Percentiles rank a stretch among this genome's conserved stretches.
Evolutionary conservation across 2,329 filamentous ascomycete species (phyloP).

Genomic region (Passalora sequoiae): DNA sequence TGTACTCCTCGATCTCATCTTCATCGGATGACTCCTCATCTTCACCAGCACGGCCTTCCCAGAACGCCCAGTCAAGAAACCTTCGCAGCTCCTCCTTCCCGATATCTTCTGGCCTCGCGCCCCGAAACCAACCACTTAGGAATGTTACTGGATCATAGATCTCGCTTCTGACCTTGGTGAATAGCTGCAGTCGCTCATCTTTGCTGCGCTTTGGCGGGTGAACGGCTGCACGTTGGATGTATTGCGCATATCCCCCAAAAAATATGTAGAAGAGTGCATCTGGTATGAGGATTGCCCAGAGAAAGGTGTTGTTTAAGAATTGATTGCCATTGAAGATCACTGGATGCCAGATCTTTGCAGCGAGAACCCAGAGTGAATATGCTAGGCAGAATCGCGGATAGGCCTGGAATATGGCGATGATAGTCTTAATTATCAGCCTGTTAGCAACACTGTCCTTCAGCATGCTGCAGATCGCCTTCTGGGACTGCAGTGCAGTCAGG

Average conservation of each 20-base stretch:
- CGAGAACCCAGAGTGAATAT: constrained; percentile 20
- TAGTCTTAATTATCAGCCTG: constrained; percentile 20
- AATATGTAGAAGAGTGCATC: constrained; percentile 54
- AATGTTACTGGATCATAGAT: constrained; percentile 54
- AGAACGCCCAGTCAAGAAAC: constrained; percentile 64
- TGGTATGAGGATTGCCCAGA: constrained; percentile 45
- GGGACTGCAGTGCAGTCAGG: background rate
- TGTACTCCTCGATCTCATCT: constrained; percentile 54
- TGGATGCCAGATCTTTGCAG: constrained; percentile 9
- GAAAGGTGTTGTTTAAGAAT: constrained; percentile 17
- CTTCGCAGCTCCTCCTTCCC: constrained; percentile 63
- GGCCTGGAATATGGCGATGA: constrained; percentile 19
- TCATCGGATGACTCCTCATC: constrained; percentile 44
- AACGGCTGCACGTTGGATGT: constrained; percentile 48
- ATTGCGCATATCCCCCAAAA: constrained; percentile 49
- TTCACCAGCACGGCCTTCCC: constrained; percentile 56
- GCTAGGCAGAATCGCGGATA: constrained; percentile 22
- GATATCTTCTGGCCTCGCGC: constrained; percentile 53
- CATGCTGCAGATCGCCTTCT: constrained; percentile 12
- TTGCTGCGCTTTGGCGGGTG: constrained; percentile 47
- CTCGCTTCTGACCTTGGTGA: constrained; percentile 52
- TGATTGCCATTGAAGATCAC: constrained; percentile 12
- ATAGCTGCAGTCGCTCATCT: constrained; percentile 51
- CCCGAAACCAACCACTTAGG: constrained; percentile 62
- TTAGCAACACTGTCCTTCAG: constrained; percentile 20